Evolutionary conservation across 140 eudicot species (phyloP).

Genomic region (Bidens hawaiensis): DNA sequence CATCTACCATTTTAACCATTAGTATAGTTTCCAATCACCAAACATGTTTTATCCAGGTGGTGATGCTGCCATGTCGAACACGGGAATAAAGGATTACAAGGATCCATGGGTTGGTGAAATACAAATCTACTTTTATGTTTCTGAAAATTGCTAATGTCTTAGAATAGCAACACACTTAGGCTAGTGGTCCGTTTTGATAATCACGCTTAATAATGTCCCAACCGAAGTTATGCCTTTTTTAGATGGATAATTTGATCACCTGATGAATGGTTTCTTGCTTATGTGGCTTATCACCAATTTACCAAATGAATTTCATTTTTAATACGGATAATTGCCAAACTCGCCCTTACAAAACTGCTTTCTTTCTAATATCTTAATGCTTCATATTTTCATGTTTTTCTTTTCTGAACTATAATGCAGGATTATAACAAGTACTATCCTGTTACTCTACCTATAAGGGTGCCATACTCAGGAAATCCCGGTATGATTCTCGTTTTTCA

Average conservation of each 20-base stretch:
- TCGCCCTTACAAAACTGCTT: neutral
- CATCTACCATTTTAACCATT: conserved; percentile 7
- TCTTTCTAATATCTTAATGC: neutral
- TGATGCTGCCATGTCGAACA: conserved; percentile 15
- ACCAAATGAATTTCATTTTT: neutral
- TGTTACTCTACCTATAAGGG: conserved; percentile 71
- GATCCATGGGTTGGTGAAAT: conserved; percentile 88
- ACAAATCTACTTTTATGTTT: neutral
- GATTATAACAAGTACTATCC: conserved; percentile 78
- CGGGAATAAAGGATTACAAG: conserved; percentile 56
- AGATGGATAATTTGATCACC: neutral
- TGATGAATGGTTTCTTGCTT: neutral
- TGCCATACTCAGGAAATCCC: conserved; percentile 92
- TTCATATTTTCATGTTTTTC: neutral
- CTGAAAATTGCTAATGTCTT: neutral
- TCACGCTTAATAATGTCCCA: too few species aligned
- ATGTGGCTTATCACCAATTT: neutral
- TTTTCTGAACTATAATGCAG: conserved; percentile 32
- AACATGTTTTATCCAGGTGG: conserved; percentile 27
- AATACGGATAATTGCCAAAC: neutral
- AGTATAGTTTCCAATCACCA: neutral
- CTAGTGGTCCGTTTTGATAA: neutral
- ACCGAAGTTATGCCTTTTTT: too few species aligned
- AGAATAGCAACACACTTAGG: neutral
- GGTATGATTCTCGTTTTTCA: conserved; percentile 34